Evolutionary conservation across 2,329 filamentous ascomycete genomes (phyloP), one percentile per base, ranked within the genome.

Genomic region (Xylaria polymorpha): DNA sequence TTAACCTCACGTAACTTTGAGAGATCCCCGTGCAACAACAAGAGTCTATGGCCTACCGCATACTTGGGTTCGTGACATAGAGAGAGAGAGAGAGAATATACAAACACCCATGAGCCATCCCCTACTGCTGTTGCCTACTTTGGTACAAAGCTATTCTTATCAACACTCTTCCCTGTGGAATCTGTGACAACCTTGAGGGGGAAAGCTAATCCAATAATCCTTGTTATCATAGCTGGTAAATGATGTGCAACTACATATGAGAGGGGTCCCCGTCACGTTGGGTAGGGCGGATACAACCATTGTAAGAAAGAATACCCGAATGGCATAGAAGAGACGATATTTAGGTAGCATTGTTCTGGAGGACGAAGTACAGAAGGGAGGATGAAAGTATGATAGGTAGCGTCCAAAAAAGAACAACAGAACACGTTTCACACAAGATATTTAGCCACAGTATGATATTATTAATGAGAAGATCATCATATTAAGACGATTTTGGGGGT

Each of bases 71-170:
- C n/a, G n/a, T n/a, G n/a, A n/a, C n/a, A n/a, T n/a, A 15, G n/a
- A 20, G 9, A 51, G 32, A 14, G 39, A 14, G 51, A 22, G 7
- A 43, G 20, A 9, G 29, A 43, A 37, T 70, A 3, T 71, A 74
- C 72, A 58, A 74, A 74, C 22, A 72, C 73, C 71, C 72, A 75
- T 9, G 64, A 65, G n/a, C 71, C 70, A 29, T 68, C 70, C 0
- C 72, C 71, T 22, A 72, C 67, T 15, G 73, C 72, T 41, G 64
- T 70, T 15, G 71, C 70, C 35, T 70, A 75, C 41, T 67, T 64
- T 1, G 72, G 73, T 10, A 61, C 51, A 22, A 74, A 74, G 32
- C 53, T 62, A 32, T 37, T 62, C 12, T 69, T 72, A 46, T 74
- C 73, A 14, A 68, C 35, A 3, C 62, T 63, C 59, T 32, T 67